Conservation (phyloP, 1,284 basidiomycete species). For the Schizophyllum amplum region DNA sequence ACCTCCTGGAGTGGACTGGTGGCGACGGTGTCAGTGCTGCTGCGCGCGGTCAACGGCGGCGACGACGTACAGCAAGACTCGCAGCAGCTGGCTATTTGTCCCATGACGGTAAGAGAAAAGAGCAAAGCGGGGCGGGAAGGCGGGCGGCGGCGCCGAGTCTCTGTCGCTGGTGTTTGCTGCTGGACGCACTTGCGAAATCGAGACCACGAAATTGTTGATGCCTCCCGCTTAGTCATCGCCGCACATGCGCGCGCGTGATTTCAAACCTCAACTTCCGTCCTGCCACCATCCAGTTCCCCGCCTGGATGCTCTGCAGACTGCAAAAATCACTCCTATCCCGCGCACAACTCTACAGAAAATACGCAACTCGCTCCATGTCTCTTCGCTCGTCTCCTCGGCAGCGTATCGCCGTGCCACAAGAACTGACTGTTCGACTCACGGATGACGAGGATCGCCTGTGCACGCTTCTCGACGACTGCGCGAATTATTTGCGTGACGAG, state of each 20-base stretch:
- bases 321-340: neutral
- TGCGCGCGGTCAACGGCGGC: constrained; percentile 8
- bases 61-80: constrained; percentile 62
- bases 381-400: neutral
- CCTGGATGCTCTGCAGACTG: neutral
- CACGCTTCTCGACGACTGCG: constrained; percentile 62
- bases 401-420: neutral
- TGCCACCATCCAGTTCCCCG: no score
- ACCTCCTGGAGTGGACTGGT: constrained; percentile 67
- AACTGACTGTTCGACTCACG: constrained; percentile 28
- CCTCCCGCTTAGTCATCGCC: neutral
- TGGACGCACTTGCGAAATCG: no score
- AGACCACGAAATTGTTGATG: neutral
- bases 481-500: constrained; percentile 40
- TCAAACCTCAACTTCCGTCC: no score
- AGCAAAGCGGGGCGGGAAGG: neutral
- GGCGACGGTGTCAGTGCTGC: constrained; percentile 11
- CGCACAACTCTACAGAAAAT: neutral
- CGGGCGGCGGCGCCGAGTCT: neutral
- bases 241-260: no score
- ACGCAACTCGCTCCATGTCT: neutral
- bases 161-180: neutral
- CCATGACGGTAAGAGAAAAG: constrained; percentile 24
- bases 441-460: constrained; percentile 52
- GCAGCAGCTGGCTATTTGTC: constrained; percentile 64